These are phyloP conservation scores for Lycium barbarum DNA, from an alignment of 257 asterid genomes.

Conservation along the genomic window DNA sequence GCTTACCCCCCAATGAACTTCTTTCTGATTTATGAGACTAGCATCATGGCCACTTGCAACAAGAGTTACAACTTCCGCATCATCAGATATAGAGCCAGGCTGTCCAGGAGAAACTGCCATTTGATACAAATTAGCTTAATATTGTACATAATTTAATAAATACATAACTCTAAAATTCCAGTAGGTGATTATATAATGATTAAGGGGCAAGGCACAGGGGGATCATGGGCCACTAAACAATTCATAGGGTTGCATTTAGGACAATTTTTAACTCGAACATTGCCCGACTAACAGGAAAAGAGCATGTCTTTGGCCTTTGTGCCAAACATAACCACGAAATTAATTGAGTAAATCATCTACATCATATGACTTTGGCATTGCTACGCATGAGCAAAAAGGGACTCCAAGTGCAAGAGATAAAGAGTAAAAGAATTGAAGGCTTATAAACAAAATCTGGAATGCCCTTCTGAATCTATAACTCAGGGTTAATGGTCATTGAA, in stretches of 20 bases:
- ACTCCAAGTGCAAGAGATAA: not conserved
- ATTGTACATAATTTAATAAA: constrained; percentile 6
- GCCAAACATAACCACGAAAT: not conserved
- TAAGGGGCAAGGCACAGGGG: not conserved
- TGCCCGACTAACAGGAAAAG: not conserved
- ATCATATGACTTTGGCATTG: not conserved
- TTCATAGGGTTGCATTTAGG: constrained; percentile 13
- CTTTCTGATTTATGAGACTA: constrained; percentile 86
- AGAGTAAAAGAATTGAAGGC: not conserved
- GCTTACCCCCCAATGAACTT: constrained; percentile 98
- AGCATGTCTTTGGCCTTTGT: not conserved
- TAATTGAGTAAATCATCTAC: constrained; percentile 1
- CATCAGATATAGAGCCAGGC: constrained; percentile 90
- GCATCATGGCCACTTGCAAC: constrained; percentile 86
- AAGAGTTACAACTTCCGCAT: constrained; percentile 82
- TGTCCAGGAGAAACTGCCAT: constrained; percentile 93
- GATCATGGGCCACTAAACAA: not conserved
- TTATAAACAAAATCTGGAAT: not conserved
- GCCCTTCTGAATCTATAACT: not conserved
- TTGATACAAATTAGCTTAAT: constrained; percentile 22
- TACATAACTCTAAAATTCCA: not conserved
- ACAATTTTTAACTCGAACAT: not conserved
- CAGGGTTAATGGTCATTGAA: constrained; percentile 8
- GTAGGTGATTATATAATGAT: constrained; percentile 15
- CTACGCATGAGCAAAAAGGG: not conserved